Evolutionary conservation across 768 basidiomycete genomes (phyloP).

Genomic region (Rhodotorula paludigena): DNA sequence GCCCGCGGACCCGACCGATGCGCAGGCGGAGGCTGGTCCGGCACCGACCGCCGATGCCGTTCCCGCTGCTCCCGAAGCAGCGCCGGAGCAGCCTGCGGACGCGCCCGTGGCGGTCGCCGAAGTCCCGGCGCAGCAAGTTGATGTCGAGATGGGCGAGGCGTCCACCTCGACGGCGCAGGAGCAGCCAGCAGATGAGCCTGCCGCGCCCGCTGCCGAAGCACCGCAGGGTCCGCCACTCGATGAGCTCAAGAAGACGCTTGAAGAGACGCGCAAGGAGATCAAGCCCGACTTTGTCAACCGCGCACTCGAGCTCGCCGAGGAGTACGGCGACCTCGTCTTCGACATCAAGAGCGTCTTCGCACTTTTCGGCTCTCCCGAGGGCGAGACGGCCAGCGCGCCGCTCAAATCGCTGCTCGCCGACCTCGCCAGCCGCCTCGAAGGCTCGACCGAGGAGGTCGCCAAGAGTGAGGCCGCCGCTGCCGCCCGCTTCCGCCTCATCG

Average conservation of each 20-base stretch:
- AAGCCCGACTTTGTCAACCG: conserved; percentile 62
- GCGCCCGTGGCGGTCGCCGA: not conserved
- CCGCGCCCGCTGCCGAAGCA: not conserved
- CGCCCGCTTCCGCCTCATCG: conserved; percentile 77
- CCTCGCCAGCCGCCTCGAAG: conserved; percentile 56
- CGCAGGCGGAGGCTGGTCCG: not conserved
- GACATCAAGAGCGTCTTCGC: conserved; percentile 62
- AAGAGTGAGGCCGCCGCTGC: conserved; percentile 65
- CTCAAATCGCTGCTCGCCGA: conserved; percentile 71
- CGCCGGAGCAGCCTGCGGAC: conserved; percentile 17
- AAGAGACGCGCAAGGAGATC: conserved; percentile 62
- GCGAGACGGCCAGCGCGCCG: conserved; percentile 50
- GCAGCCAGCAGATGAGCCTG: not conserved
- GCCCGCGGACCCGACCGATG: conserved; percentile 8
- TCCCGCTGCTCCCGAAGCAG: conserved; percentile 26
- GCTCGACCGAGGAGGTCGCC: conserved; percentile 37
- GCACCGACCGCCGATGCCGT: not conserved
- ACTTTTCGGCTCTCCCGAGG: conserved; percentile 17
- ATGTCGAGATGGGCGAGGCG: conserved; percentile 42
- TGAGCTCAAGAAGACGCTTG: conserved; percentile 52
- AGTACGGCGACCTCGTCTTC: conserved; percentile 80
- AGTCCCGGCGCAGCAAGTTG: conserved; percentile 36
- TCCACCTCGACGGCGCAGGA: not conserved
- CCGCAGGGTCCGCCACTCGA: conserved; percentile 12
- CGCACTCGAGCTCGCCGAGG: conserved; percentile 74